Percentiles rank a stretch among this genome's conserved stretches.
Conservation (phyloP, 1,284 basidiomycete genomes). For the Ganoderma lingzhi region DNA sequence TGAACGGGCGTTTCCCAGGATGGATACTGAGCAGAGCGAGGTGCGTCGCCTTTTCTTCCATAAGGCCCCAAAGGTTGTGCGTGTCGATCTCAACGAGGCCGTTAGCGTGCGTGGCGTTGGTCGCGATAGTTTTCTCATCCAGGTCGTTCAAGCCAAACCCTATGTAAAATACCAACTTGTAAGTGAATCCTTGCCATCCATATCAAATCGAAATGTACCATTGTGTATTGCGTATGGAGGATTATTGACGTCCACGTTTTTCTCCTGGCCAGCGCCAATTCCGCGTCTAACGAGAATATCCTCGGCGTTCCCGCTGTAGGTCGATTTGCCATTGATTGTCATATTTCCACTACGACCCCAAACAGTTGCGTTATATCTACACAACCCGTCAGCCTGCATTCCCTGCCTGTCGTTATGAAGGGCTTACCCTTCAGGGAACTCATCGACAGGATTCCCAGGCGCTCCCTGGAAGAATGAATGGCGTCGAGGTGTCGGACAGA, state of each 20-base stretch:
- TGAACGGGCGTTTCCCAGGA: slow-evolving; percentile 67
- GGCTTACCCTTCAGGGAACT: slow-evolving; percentile 69
- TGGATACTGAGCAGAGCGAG: slow-evolving; percentile 58
- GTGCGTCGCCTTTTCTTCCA: slow-evolving; percentile 70
- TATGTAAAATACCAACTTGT: slow-evolving; percentile 29
- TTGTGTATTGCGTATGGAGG: slow-evolving; percentile 81
- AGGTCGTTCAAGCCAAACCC: slow-evolving; percentile 51
- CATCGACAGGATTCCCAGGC: slow-evolving; percentile 56
- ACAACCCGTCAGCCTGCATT: background rate
- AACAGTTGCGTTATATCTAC: slow-evolving; percentile 66
- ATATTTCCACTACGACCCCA: slow-evolving; percentile 80
- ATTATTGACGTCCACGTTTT: slow-evolving; percentile 56
- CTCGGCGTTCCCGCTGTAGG: slow-evolving; percentile 53
- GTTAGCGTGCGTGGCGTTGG: slow-evolving; percentile 66
- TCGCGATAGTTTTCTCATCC: slow-evolving; percentile 58
- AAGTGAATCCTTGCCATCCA: slow-evolving; percentile 15
- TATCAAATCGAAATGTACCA: slow-evolving; percentile 45
- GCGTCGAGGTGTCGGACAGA: slow-evolving; percentile 53
- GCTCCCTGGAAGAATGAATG: slow-evolving; percentile 61
- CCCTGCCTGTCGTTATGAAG: background rate
- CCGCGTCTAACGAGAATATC: slow-evolving; percentile 13
- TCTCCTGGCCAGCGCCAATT: slow-evolving; percentile 56
- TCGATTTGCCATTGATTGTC: slow-evolving; percentile 71
- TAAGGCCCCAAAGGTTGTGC: slow-evolving; percentile 73
- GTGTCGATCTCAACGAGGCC: slow-evolving; percentile 66